These are phyloP conservation scores for Helianthus annuus DNA, from an alignment of 129 eudicot genomes.

Conservation along the genomic window HanXRQr2.0-SUNRISE NC_035442.2:145285901-145286400, in stretches of 20 bases:
- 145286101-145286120: constrained; percentile 12
- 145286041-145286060: not conserved
- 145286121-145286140: constrained; percentile 17
- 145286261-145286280: not conserved
- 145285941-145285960: too few relatives aligned
- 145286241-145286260: constrained; percentile 8
- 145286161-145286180: constrained; percentile 13
- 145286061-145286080: not conserved
- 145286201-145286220: constrained; percentile 23
- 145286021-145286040: not conserved
- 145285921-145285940: not conserved
- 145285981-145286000: not conserved
- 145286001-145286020: constrained; percentile 1
- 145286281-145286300: not conserved
- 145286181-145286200: constrained; percentile 28
- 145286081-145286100: not conserved
- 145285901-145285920: not conserved
- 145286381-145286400: too few relatives aligned
- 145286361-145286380: too few relatives aligned
- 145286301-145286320: not conserved
- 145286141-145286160: constrained; percentile 31
- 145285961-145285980: too few relatives aligned
- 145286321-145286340: not conserved
- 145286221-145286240: constrained; percentile 17
- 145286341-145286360: too few relatives aligned